Evolutionary conservation across 257 asterid species (phyloP).

Genomic region (Solanum tarijense): DNA sequence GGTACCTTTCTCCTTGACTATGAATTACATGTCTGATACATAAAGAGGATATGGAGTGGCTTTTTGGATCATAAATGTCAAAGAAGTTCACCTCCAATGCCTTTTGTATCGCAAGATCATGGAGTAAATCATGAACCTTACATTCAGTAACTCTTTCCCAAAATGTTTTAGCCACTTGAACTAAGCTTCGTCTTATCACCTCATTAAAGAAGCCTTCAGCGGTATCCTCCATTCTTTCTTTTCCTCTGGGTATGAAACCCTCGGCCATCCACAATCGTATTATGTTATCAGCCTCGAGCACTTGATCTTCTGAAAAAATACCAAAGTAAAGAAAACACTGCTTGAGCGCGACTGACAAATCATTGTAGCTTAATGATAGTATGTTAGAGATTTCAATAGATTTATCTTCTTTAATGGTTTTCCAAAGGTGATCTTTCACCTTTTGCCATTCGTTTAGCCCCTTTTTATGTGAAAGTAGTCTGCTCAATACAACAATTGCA

Average conservation of each 20-base stretch:
- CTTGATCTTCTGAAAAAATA: background rate
- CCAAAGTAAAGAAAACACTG: background rate
- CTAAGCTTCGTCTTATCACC: background rate
- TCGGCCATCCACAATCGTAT: background rate
- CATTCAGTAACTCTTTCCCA: background rate
- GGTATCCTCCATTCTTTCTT: background rate
- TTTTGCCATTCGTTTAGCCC: background rate
- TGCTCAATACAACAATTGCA: background rate
- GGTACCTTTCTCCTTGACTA: too few species aligned
- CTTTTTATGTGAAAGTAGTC: background rate
- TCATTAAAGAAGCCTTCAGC: background rate
- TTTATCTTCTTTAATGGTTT: background rate
- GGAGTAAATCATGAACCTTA: background rate
- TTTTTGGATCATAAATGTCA: background rate
- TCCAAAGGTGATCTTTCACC: background rate
- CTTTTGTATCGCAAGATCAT: background rate
- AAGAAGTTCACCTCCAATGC: background rate
- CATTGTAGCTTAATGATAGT: background rate
- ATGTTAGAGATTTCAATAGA: background rate
- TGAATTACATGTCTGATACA: too few species aligned
- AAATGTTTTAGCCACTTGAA: background rate
- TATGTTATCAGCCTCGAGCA: too few species aligned
- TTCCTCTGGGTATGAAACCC: background rate
- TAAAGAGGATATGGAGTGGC: too few species aligned
- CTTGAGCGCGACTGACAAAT: background rate